Percentiles rank a stretch among this genome's conserved stretches.
Evolutionary conservation across 1,139 yeast genomes (phyloP).

Genomic region (Kodamaea arcana): DNA sequence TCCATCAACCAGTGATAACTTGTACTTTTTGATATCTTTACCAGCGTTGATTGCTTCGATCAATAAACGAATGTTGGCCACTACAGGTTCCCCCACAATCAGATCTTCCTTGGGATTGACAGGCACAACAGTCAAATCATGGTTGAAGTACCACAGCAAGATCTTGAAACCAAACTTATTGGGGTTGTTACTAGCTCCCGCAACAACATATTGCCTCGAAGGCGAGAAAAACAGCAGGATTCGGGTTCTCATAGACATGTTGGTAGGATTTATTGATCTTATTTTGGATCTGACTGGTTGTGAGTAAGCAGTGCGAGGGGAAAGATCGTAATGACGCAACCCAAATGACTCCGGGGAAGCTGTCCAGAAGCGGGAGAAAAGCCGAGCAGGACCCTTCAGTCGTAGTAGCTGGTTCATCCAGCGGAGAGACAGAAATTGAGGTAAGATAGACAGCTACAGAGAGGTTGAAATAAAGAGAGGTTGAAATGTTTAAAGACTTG

Average conservation of each 20-base stretch:
- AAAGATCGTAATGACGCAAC: no score
- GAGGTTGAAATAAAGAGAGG: no score
- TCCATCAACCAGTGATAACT: conserved; percentile 33
- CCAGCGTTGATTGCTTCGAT: conserved; percentile 23
- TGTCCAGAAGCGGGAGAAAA: no score
- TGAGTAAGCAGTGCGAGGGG: no score
- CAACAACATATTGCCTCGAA: conserved; percentile 56
- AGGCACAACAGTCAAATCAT: conserved; percentile 58
- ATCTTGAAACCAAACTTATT: conserved; percentile 70
- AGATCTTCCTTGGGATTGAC: conserved; percentile 53
- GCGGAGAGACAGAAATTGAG: no score
- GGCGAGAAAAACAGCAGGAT: conserved; percentile 50
- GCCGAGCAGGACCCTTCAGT: no score
- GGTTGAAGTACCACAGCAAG: conserved; percentile 61
- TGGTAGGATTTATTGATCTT: neutral
- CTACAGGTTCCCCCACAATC: conserved; percentile 45
- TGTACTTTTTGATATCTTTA: conserved; percentile 22
- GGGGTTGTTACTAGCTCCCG: conserved; percentile 70
- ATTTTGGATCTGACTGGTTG: no score
- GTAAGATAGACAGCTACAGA: no score
- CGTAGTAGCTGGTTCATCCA: no score
- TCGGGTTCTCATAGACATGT: conserved; percentile 38
- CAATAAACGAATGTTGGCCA: conserved; percentile 29
- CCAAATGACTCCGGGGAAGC: no score
- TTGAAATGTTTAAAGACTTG: no score